Evolutionary conservation across 495 filamentous ascomycete genomes (phyloP).

Genomic region (Xylaria scruposa): DNA sequence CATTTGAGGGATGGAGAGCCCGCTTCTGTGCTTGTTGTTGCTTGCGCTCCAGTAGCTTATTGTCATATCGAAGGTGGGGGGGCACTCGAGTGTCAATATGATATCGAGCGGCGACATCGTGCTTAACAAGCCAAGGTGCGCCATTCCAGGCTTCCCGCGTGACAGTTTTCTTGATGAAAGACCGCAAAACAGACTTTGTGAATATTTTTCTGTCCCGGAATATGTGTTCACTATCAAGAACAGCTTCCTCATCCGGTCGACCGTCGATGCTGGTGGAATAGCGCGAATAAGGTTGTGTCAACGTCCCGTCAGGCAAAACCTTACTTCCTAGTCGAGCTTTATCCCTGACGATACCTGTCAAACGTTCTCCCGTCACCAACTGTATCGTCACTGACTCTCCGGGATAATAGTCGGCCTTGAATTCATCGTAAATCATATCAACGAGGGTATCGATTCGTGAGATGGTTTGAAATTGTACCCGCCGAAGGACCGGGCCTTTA

Average conservation of each 20-base stretch:
- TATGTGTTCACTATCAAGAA: conserved; percentile 82
- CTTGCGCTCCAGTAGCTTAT: conserved; percentile 79
- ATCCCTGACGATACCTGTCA: conserved; percentile 81
- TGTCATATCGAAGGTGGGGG: conserved; percentile 79
- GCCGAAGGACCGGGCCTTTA: conserved; percentile 86
- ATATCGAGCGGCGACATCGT: conserved; percentile 80
- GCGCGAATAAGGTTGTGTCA: conserved; percentile 71
- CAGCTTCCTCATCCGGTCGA: conserved; percentile 72
- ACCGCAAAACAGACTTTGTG: conserved; percentile 90
- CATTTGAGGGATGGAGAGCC: conserved; percentile 52
- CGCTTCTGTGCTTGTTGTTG: conserved; percentile 71
- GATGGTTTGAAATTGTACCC: conserved; percentile 89
- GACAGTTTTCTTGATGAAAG: conserved; percentile 94
- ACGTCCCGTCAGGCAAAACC: conserved; percentile 65
- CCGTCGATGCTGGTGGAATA: conserved; percentile 81
- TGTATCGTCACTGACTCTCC: conserved; percentile 84
- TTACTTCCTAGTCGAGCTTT: conserved; percentile 77
- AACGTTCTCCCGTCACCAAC: conserved; percentile 70
- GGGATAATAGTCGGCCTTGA: conserved; percentile 92
- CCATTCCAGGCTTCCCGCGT: conserved; percentile 91
- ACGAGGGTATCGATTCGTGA: conserved; percentile 91
- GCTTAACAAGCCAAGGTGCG: conserved; percentile 94
- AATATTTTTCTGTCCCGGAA: conserved; percentile 90
- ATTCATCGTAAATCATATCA: conserved; percentile 72
- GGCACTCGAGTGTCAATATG: conserved; percentile 86